Conservation (phyloP, 2,329 filamentous ascomycete genomes). For the Scopulariopsis brevicaulis region DNA sequence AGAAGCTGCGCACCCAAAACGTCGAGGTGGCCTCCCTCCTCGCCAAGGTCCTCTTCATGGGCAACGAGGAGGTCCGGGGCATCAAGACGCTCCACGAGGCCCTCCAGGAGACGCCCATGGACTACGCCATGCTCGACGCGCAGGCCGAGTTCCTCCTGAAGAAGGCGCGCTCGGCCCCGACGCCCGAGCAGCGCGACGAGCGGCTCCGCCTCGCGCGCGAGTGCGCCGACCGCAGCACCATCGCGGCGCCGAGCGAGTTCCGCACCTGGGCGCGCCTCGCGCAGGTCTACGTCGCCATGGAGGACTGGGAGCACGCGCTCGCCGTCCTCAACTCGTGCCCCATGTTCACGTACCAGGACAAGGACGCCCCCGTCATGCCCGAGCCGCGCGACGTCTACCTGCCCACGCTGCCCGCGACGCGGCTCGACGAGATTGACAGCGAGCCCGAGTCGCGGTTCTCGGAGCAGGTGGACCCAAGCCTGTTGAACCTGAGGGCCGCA, state of each 20-base stretch:
- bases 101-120: conserved; percentile 87
- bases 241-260: conserved; percentile 93
- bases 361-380: conserved; percentile 89
- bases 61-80: conserved; percentile 93
- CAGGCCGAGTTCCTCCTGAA: conserved; percentile 85
- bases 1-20: conserved; percentile 84
- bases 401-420: conserved; percentile 77
- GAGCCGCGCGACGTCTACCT: conserved; percentile 81
- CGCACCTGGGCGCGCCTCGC: conserved; percentile 91
- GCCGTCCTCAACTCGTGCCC: conserved; percentile 96
- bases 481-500: conserved; percentile 77
- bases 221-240: conserved; percentile 87
- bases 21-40: conserved; percentile 89
- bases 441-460: conserved; percentile 70
- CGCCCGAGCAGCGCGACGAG: conserved; percentile 45
- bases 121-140: conserved; percentile 90
- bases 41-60: conserved; percentile 84
- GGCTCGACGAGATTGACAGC: conserved; percentile 93
- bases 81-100: conserved; percentile 80
- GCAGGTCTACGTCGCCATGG: conserved; percentile 85
- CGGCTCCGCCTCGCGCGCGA: conserved; percentile 79
- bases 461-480: conserved; percentile 77
- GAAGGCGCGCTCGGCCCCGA: conserved; percentile 54
- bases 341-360: conserved; percentile 99
- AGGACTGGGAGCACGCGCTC: conserved; percentile 93